Base-by-base conservation (phyloP, 192 early-diverging fungal species). In the Linnemannia hyalina region DNA sequence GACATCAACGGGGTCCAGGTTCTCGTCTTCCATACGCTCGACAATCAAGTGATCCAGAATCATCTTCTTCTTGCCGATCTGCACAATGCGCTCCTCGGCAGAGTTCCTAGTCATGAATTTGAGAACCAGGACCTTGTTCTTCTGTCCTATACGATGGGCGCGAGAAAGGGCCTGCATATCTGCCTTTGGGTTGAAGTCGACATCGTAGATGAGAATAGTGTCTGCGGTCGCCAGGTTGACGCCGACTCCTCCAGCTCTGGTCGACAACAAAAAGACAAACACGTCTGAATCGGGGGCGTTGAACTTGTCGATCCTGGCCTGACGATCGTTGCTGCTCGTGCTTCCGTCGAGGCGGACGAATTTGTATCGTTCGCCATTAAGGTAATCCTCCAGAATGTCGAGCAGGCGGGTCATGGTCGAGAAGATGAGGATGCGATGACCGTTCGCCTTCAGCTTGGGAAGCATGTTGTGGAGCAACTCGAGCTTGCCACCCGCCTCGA, bases 331-430 rank as follows among this genome's bases (percentile, higher is more conserved):
- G 32, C 88, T 87, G n/a, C 87, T 63, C 16, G 92, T 93, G 6
- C 88, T 82, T 36, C 95, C 95, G 79, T 96, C 94, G 38, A 99
- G 92, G 38, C 95, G 83, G 13, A 91, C 70, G 88, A 88, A 96
- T 49, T 78, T 76, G 73, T 91, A 90, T 0, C 85, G 88, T 71
- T 92, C 83, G 4, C 80, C 89, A 6, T 85, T 75, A 65, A 98
- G 79, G 79, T 95, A 95, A 10, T 93, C 88, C 78, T 97, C 96
- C 20, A 98, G 80, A 35, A 99, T 91, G 81, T 97, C 94, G 32
- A 99, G 88, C 76, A 95, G 93, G 35, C 92, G 83, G n/a, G 94
- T 96, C 85, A 98, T 97, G 81, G 97, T 96, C 68, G 93, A 93
- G 79, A 99, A 99, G 35, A 99, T 83, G 7, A 99, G 83, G 0